Percentiles rank a stretch among this genome's conserved stretches.
phyloP scores from a whole-genome alignment of 148 eudicot species.

The Chenopodium quinoa region DNA sequence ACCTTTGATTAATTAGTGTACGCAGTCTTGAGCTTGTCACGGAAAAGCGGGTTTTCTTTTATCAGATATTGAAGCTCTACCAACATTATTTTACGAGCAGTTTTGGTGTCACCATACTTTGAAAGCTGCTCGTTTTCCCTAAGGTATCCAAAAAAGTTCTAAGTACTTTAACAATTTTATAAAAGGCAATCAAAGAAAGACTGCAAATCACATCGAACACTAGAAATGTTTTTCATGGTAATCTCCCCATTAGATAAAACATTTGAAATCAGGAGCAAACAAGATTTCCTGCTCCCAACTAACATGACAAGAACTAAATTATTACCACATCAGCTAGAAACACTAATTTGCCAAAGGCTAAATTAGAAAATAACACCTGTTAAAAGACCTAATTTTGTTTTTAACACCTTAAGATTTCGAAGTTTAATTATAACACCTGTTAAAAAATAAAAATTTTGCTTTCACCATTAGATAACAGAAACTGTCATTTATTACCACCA shows the following conservation, averaged over 20 bases:
- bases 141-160: slow-evolving; percentile 18
- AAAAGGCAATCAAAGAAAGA: slow-evolving; percentile 4
- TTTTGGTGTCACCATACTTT: slow-evolving; percentile 78
- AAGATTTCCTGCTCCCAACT: neutral
- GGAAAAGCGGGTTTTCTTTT: slow-evolving; percentile 84
- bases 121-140: slow-evolving; percentile 94
- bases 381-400: too few species aligned
- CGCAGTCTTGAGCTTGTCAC: slow-evolving; percentile 89
- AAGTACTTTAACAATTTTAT: neutral
- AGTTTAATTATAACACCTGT: too few species aligned
- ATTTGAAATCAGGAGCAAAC: neutral
- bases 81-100: slow-evolving; percentile 79
- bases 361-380: too few species aligned
- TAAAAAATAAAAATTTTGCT: too few species aligned
- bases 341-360: too few species aligned
- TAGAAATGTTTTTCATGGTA: neutral
- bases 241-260: too few species aligned
- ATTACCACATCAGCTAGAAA: too few species aligned
- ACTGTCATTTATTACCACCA: too few species aligned
- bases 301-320: neutral
- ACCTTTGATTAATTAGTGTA: slow-evolving; percentile 89
- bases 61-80: slow-evolving; percentile 77
- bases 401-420: too few species aligned
- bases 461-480: too few species aligned
- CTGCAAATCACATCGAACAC: neutral